These are phyloP conservation scores for Candida nonsorbophila DNA, from an alignment of 805 yeast genomes.

Conservation along the genomic window DNA sequence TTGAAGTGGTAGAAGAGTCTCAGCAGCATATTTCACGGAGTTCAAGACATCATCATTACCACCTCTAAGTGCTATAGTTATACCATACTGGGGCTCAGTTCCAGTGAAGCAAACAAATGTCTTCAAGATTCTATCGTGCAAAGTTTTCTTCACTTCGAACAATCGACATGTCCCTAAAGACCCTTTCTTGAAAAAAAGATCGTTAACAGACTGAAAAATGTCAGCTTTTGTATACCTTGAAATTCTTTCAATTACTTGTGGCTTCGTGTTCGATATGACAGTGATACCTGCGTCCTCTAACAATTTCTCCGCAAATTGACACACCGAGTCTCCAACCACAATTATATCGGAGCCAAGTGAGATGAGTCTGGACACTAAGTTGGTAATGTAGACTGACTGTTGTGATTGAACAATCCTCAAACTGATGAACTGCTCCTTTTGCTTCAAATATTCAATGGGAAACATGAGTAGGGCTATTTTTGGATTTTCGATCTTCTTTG, in stretches of 20 bases:
- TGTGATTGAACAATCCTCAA: constrained; percentile 81
- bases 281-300: constrained; percentile 73
- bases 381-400: constrained; percentile 77
- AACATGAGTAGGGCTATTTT: constrained; percentile 78
- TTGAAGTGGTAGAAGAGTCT: constrained; percentile 73
- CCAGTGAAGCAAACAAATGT: constrained; percentile 80
- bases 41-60: constrained; percentile 55
- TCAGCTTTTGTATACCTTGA: constrained; percentile 80
- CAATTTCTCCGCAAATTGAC: constrained; percentile 74
- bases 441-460: constrained; percentile 79
- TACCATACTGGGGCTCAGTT: constrained; percentile 66
- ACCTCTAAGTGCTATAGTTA: constrained; percentile 86
- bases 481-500: constrained; percentile 57
- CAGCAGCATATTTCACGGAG: constrained; percentile 71
- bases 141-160: constrained; percentile 67
- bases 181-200: constrained; percentile 58
- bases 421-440: constrained; percentile 75
- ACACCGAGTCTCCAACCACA: constrained; percentile 70
- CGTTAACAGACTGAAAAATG: constrained; percentile 80
- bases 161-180: constrained; percentile 65
- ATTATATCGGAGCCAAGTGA: constrained; percentile 76
- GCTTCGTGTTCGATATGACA: constrained; percentile 76
- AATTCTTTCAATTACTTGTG: constrained; percentile 72
- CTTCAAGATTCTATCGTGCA: constrained; percentile 51
- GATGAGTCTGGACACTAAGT: constrained; percentile 71